Evolutionary conservation across 495 filamentous ascomycete species (phyloP).

Genomic region (Aspergillus olivimuriae): DNA sequence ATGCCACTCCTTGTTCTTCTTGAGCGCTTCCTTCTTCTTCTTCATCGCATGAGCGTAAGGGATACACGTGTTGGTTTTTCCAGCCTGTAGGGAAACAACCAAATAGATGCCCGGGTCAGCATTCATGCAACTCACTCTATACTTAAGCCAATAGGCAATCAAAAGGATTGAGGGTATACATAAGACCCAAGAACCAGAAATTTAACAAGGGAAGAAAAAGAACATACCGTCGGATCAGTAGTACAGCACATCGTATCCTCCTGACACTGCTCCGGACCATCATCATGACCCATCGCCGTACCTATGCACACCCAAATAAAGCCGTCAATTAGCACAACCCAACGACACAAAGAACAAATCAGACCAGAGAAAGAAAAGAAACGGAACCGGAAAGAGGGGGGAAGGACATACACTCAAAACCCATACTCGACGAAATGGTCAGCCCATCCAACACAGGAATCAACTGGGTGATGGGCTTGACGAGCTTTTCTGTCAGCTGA

Average conservation of each 20-base stretch:
- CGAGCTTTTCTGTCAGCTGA: slow-evolving; percentile 12
- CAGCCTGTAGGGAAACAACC: not conserved
- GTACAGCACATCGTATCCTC: slow-evolving; percentile 29
- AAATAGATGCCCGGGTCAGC: not conserved
- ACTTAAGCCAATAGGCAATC: no score
- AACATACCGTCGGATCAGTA: slow-evolving; percentile 12
- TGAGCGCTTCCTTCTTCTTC: slow-evolving; percentile 6
- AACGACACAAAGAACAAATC: not conserved
- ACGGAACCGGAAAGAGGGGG: not conserved
- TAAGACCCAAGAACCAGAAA: not conserved
- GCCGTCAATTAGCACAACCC: not conserved
- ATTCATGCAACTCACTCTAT: not conserved
- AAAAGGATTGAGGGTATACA: not conserved
- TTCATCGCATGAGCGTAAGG: slow-evolving; percentile 21
- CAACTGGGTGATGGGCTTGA: slow-evolving; percentile 15
- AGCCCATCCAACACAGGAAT: slow-evolving; percentile 20
- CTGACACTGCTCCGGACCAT: slow-evolving; percentile 15
- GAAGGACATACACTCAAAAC: slow-evolving; percentile 27
- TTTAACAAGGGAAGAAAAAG: not conserved
- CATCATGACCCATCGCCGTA: slow-evolving; percentile 13
- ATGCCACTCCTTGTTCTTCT: not conserved
- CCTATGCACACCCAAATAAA: slow-evolving; percentile 8
- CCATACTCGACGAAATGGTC: slow-evolving; percentile 18
- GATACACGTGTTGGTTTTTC: slow-evolving; percentile 16
- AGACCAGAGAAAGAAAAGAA: not conserved